Percentiles rank a stretch among this genome's conserved stretches.
phyloP scores from a whole-genome alignment of 345 rosid species.

The Brassica carinata region DNA sequence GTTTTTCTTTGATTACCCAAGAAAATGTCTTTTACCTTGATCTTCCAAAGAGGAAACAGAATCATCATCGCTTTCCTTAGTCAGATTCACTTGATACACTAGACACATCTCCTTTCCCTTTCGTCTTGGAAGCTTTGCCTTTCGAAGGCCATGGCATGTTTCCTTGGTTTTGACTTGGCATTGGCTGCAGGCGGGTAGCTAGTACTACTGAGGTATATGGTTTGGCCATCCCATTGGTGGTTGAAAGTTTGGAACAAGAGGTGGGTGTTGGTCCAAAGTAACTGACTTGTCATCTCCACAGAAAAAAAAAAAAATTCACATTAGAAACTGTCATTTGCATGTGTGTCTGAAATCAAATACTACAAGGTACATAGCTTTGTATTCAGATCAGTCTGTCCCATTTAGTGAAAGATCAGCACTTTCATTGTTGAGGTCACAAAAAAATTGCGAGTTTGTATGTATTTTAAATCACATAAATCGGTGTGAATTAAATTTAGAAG shows the following conservation, averaged over 20 bases:
- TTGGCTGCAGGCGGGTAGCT: conserved; percentile 59
- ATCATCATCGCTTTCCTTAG: conserved; percentile 50
- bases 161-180: conserved; percentile 48
- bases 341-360: neutral
- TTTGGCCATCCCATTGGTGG: conserved; percentile 65
- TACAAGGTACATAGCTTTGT: neutral
- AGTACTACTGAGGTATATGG: conserved; percentile 64
- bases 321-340: neutral
- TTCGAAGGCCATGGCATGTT: conserved; percentile 57
- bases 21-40: conserved; percentile 52
- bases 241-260: conserved; percentile 47
- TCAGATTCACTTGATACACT: conserved; percentile 51
- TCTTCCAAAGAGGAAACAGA: conserved; percentile 48
- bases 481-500: too few species aligned
- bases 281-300: neutral
- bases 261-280: conserved; percentile 37
- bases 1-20: conserved; percentile 45
- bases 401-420: conserved; percentile 43
- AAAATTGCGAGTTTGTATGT: too few species aligned
- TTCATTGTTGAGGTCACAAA: conserved; percentile 50
- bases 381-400: conserved; percentile 29
- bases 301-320: neutral
- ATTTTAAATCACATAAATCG: too few species aligned
- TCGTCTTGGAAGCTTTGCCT: conserved; percentile 47
- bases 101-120: conserved; percentile 44